phyloP scores from a whole-genome alignment of 73 alveolate species.

The Paramecium caudatum region DNA sequence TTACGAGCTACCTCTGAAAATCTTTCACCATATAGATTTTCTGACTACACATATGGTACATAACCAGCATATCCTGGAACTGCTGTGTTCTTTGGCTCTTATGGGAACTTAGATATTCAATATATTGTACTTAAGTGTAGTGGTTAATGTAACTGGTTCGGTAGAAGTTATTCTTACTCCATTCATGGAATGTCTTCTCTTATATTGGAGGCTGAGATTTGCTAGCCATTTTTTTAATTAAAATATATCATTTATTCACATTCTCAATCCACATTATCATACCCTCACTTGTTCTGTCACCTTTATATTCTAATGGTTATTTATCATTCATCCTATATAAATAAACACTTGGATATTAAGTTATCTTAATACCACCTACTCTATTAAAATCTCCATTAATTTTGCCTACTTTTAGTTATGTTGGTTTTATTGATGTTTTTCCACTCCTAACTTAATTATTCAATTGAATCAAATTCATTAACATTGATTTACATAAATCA shows the following conservation, averaged over 20 bases:
- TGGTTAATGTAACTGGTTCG: constrained; percentile 65
- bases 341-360: constrained; percentile 1
- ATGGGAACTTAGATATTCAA: constrained; percentile 30
- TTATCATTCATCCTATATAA: constrained; percentile 58
- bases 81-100: constrained; percentile 68
- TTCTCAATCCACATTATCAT: constrained; percentile 56
- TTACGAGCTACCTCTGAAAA: constrained; percentile 25
- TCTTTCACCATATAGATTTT: constrained; percentile 67
- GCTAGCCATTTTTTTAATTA: constrained; percentile 54
- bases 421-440: constrained; percentile 54
- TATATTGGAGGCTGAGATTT: constrained; percentile 52
- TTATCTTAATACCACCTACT: not conserved
- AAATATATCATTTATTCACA: constrained; percentile 39
- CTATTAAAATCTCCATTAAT: constrained; percentile 33
- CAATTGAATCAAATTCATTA: not conserved
- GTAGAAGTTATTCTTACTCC: constrained; percentile 73
- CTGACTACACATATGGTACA: constrained; percentile 70
- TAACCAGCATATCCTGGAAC: constrained; percentile 77
- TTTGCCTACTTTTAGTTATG: constrained; percentile 12
- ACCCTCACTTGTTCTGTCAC: constrained; percentile 62
- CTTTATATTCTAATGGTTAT: constrained; percentile 36
- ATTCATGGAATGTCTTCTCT: constrained; percentile 47
- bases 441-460: constrained; percentile 46
- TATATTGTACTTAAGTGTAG: constrained; percentile 14
- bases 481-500: constrained; percentile 20